Conservation (phyloP, 2,329 filamentous ascomycete genomes). For the Scedosporium aurantiacum region DNA sequence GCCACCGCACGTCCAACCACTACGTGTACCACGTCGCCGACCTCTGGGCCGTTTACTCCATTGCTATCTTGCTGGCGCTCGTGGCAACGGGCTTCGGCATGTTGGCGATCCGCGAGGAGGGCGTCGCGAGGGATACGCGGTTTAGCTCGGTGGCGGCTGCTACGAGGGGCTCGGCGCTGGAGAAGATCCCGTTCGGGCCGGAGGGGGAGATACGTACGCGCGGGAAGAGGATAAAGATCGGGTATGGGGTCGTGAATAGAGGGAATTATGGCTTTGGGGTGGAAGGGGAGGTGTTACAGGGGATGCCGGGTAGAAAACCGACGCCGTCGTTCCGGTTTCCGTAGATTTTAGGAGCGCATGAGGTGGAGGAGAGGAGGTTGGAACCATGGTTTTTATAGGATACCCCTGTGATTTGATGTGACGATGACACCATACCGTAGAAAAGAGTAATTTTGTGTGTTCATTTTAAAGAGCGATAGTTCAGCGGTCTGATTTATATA, state of each 20-base stretch:
- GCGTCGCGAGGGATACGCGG: conserved; percentile 22
- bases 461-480: too few relatives aligned
- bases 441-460: too few relatives aligned
- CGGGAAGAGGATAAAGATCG: conserved; percentile 1
- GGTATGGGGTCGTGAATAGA: conserved; percentile 4
- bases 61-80: conserved; percentile 19
- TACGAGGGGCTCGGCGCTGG: conserved; percentile 23
- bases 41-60: conserved; percentile 24
- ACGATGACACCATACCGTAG: too few relatives aligned
- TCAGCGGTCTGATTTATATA: too few relatives aligned
- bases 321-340: background rate
- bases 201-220: conserved; percentile 11
- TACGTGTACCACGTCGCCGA: conserved; percentile 18
- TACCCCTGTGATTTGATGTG: too few relatives aligned
- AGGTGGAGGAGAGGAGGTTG: background rate
- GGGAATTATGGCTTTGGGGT: conserved; percentile 4
- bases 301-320: background rate
- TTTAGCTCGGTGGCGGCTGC: conserved; percentile 29
- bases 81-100: conserved; percentile 19
- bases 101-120: conserved; percentile 19
- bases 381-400: too few relatives aligned
- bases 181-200: conserved; percentile 18
- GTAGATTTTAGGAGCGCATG: background rate
- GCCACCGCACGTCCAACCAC: conserved; percentile 16
- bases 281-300: conserved; percentile 7